Evolutionary conservation across 2,329 filamentous ascomycete species (phyloP).

Genomic region (Colletotrichum sojae): DNA sequence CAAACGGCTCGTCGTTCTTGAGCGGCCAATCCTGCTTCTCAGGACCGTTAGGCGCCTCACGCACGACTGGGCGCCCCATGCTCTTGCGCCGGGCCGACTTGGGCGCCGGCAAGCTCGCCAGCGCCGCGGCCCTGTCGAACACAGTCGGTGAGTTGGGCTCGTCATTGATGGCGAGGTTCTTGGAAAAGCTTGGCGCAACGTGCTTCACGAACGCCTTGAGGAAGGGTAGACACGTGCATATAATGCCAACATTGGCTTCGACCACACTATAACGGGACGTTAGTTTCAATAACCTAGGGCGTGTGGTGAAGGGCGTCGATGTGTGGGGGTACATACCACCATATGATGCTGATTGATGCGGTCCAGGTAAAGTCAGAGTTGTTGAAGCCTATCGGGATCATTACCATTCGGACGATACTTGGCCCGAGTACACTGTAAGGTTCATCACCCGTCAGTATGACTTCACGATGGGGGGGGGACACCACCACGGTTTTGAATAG

Average conservation of each 20-base stretch:
- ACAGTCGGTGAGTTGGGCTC: constrained; percentile 29
- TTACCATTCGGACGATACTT: constrained; percentile 37
- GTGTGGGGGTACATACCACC: constrained; percentile 26
- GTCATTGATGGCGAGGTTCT: not conserved
- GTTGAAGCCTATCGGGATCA: constrained; percentile 34
- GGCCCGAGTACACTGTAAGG: constrained; percentile 33
- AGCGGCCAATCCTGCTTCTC: constrained; percentile 17
- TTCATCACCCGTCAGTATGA: not conserved
- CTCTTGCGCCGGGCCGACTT: constrained; percentile 23
- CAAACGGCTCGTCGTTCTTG: constrained; percentile 17
- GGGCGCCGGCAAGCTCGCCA: constrained; percentile 15
- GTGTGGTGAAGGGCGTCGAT: not conserved
- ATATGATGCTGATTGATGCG: constrained; percentile 38
- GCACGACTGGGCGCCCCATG: constrained; percentile 13
- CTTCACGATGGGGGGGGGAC: no score
- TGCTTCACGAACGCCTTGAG: constrained; percentile 34
- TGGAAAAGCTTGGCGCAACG: constrained; percentile 8
- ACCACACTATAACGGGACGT: constrained; percentile 14
- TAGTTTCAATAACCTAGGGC: not conserved
- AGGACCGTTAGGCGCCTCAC: constrained; percentile 9
- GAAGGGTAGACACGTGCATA: constrained; percentile 39
- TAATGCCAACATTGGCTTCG: constrained; percentile 39
- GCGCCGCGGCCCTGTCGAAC: constrained; percentile 29
- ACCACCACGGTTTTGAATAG: not conserved
- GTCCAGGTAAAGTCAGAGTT: constrained; percentile 37